Evolutionary conservation across 257 asterid genomes (phyloP).

Genomic region (Forsythia suspensa): DNA sequence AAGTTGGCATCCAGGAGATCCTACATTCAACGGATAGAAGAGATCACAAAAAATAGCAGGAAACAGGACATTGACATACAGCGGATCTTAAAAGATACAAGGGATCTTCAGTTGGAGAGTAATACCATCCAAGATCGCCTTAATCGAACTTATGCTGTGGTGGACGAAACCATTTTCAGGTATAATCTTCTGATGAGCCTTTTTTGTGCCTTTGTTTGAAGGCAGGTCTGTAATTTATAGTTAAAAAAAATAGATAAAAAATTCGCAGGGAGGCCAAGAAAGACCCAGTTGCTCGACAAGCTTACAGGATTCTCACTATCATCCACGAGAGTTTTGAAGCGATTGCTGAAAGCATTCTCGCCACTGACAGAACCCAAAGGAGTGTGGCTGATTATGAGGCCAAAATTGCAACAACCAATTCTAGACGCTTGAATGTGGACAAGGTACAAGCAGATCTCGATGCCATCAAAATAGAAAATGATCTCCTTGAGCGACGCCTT

Average conservation of each 20-base stretch:
- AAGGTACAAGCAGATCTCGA: slow-evolving; percentile 70
- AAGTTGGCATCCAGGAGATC: slow-evolving; percentile 54
- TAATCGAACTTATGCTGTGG: slow-evolving; percentile 65
- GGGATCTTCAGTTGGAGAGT: slow-evolving; percentile 88
- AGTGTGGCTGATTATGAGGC: slow-evolving; percentile 64
- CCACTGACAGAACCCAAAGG: slow-evolving; percentile 60
- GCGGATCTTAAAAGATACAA: slow-evolving; percentile 65
- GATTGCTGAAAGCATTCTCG: slow-evolving; percentile 59
- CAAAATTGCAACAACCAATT: slow-evolving; percentile 49
- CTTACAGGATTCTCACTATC: slow-evolving; percentile 54
- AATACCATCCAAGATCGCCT: slow-evolving; percentile 81
- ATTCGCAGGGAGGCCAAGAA: slow-evolving; percentile 74
- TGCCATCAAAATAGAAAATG: slow-evolving; percentile 66
- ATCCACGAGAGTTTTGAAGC: slow-evolving; percentile 73
- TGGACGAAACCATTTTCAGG: slow-evolving; percentile 75
- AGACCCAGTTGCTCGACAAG: slow-evolving; percentile 62
- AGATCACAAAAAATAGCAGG: slow-evolving; percentile 81
- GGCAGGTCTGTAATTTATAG: no score
- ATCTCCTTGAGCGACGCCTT: slow-evolving; percentile 49
- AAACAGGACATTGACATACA: slow-evolving; percentile 77
- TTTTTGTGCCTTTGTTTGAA: background rate
- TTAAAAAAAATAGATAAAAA: background rate
- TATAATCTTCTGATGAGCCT: slow-evolving; percentile 15
- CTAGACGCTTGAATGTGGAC: slow-evolving; percentile 55
- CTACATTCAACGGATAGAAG: slow-evolving; percentile 62